Conservation (phyloP, 164 flowering plant genomes). For the Chimonanthus salicifolius region DNA sequence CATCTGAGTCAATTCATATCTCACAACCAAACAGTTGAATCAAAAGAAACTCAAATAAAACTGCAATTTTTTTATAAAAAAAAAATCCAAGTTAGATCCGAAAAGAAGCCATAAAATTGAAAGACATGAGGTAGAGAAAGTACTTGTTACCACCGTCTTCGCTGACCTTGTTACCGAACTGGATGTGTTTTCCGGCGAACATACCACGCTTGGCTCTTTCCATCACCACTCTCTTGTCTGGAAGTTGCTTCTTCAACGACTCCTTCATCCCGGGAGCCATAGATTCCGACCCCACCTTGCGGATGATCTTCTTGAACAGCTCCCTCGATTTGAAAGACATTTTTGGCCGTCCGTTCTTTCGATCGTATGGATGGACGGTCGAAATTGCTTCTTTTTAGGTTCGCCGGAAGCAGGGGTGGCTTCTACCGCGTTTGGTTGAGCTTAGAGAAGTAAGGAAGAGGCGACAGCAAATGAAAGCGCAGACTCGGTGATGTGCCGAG, state of each 20-base stretch:
- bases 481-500: no score
- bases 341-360: neutral
- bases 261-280: slow-evolving; percentile 59
- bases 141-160: slow-evolving; percentile 97
- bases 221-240: slow-evolving; percentile 72
- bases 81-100: no score
- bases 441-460: no score
- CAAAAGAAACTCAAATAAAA: no score
- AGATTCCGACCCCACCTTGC: slow-evolving; percentile 60
- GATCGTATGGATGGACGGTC: neutral
- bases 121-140: neutral
- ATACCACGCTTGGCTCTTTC: slow-evolving; percentile 89
- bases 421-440: no score
- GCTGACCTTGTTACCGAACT: slow-evolving; percentile 78
- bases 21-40: no score
- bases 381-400: neutral
- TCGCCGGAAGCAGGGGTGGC: no score
- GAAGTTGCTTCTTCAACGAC: slow-evolving; percentile 44
- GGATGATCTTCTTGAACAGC: slow-evolving; percentile 61
- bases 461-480: no score
- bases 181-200: slow-evolving; percentile 89
- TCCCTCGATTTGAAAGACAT: slow-evolving; percentile 83
- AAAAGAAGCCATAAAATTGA: no score
- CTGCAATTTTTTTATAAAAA: no score
- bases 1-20: no score